These are phyloP conservation scores for Neocucurbitaria cava DNA, from an alignment of 2,329 filamentous ascomycete species.

Conservation along the genomic window DNA sequence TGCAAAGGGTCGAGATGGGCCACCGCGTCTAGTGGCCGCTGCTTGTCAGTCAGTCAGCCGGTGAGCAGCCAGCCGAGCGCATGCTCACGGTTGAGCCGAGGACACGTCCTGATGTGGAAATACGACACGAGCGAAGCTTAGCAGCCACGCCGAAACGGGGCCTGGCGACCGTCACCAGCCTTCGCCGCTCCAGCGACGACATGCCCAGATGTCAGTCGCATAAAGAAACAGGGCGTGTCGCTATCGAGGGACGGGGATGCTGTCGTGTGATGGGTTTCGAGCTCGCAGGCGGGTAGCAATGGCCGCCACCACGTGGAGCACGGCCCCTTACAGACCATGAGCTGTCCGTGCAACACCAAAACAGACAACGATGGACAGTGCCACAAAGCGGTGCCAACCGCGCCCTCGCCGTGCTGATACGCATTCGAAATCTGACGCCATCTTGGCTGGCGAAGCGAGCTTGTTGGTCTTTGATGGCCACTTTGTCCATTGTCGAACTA, in stretches of 20 bases:
- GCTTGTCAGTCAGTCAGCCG: constrained; percentile 16
- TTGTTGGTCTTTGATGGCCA: constrained; percentile 8
- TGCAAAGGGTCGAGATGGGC: constrained; percentile 16
- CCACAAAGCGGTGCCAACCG: constrained; percentile 22
- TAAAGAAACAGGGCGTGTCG: not conserved
- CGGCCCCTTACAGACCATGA: constrained; percentile 13
- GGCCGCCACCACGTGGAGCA: constrained; percentile 31
- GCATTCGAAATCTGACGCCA: constrained; percentile 15
- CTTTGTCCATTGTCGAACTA: constrained; percentile 1
- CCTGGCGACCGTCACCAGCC: not conserved
- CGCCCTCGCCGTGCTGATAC: constrained; percentile 11
- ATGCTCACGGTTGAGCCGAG: constrained; percentile 6
- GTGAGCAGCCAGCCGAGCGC: constrained; percentile 18
- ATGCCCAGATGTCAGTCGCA: not conserved
- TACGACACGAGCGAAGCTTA: constrained; percentile 6
- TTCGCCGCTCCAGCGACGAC: not conserved
- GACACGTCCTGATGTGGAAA: constrained; percentile 3
- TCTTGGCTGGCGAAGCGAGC: constrained; percentile 4
- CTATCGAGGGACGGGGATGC: not conserved
- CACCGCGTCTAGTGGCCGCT: constrained; percentile 12
- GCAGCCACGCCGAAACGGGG: constrained; percentile 4
- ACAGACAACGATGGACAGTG: constrained; percentile 19
- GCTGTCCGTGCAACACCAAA: constrained; percentile 23
- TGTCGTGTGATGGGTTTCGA: constrained; percentile 23
- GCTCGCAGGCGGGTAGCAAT: constrained; percentile 10